Evolutionary conservation across 2,329 filamentous ascomycete genomes (phyloP), one percentile per base, ranked within the genome.

Genomic region (Colletotrichum cordylinicola): DNA sequence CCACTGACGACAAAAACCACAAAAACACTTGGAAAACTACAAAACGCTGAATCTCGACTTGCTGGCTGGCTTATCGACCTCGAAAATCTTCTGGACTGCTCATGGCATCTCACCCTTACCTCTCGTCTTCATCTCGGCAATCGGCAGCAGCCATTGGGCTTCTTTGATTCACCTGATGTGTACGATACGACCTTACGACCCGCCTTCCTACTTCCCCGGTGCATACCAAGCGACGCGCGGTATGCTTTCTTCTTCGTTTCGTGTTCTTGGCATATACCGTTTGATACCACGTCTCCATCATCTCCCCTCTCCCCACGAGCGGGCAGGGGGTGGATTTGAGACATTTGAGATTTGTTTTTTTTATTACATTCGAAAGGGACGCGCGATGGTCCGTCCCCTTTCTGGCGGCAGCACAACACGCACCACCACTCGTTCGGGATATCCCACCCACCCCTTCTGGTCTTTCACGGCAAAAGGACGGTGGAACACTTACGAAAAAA

Each of bases 191-290:
- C 66, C 52, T 77, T 67, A 75, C 67, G 72, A 75, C 72, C 61
- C 37, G 24, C 37, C 39, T 55, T 76, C 80, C 33, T 39, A 81
- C 56, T 79, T 78, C 37, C 78, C n/a, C 18, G 68, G n/a, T n/a
- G 33, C 73, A 61, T 58, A 29, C 56, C 16, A 24, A 60, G 56
- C 56, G 56, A 35, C 58, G 8, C 43, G 73, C 27, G 56, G 70
- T 39, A 62, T 35, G 21, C 33, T 64, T 73, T 21, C 62, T 75
- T 72, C n/a, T 75, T 68, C 70, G 64, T 73, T 75, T 75, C 73
- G 58, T 73, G 73, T 73, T 73, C 64, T 72, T 62, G 69, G 43
- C 71, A 65, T 75, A 73, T 52, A 73, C 70, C 73, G 64, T 73
- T 75, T 75, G 73, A 75, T 75, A 75, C 73, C 73, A 75, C 70